Conservation (phyloP, 495 filamentous ascomycete genomes). For the Penicillium verhagenii region DNA sequence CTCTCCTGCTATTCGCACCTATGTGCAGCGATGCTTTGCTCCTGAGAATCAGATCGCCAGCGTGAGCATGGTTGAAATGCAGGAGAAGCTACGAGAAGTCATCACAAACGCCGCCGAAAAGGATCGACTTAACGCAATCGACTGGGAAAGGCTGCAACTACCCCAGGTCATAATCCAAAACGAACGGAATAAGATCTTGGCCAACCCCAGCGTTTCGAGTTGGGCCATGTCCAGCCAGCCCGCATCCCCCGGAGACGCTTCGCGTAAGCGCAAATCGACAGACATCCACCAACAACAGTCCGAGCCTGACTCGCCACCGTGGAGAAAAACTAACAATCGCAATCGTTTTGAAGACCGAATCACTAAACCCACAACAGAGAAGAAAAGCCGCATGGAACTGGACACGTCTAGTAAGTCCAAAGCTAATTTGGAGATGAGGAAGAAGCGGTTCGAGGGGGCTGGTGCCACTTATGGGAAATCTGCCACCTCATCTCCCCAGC, state of each 20-base stretch:
- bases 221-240: slow-evolving; percentile 33
- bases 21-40: slow-evolving; percentile 82
- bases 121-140: slow-evolving; percentile 62
- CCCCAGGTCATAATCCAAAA: slow-evolving; percentile 82
- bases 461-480: slow-evolving; percentile 47
- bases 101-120: slow-evolving; percentile 77
- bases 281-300: slow-evolving; percentile 51
- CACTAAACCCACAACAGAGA: slow-evolving; percentile 60
- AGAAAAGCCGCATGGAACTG: slow-evolving; percentile 54
- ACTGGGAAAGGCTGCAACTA: slow-evolving; percentile 83
- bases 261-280: slow-evolving; percentile 78
- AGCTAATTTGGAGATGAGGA: slow-evolving; percentile 83
- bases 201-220: slow-evolving; percentile 37
- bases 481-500: slow-evolving; percentile 52
- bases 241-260: slow-evolving; percentile 30
- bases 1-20: slow-evolving; percentile 71
- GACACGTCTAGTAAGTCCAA: slow-evolving; percentile 78
- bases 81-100: slow-evolving; percentile 77
- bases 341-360: slow-evolving; percentile 75
- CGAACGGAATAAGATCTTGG: slow-evolving; percentile 57
- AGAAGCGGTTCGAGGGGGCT: slow-evolving; percentile 76
- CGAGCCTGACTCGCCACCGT: slow-evolving; percentile 57
- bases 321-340: slow-evolving; percentile 66
- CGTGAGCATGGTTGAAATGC: slow-evolving; percentile 68
- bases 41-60: slow-evolving; percentile 64